phyloP scores from a whole-genome alignment of 2,329 filamentous ascomycete species.

The Epichloe uncinata region DNA sequence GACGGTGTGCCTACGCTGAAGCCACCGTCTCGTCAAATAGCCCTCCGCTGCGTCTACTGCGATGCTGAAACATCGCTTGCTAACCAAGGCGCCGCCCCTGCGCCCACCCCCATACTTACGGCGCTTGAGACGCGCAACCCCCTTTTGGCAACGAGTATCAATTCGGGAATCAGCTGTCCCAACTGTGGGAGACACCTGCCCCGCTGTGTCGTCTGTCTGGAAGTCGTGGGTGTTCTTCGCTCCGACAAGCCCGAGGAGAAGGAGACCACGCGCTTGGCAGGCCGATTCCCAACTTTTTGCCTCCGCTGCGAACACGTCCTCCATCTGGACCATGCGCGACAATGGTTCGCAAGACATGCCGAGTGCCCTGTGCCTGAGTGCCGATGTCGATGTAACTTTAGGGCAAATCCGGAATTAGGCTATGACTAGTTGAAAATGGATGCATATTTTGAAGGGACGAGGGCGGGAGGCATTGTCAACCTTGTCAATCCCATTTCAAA shows the following conservation, averaged over 20 bases:
- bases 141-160: constrained; percentile 44
- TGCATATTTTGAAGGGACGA: neutral
- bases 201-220: constrained; percentile 53
- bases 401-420: constrained; percentile 44
- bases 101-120: constrained; percentile 13
- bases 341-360: constrained; percentile 51
- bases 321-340: constrained; percentile 52
- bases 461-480: too few relatives aligned
- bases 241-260: constrained; percentile 43
- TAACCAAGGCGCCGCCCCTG: constrained; percentile 19
- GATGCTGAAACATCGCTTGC: constrained; percentile 44
- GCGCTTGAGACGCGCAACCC: constrained; percentile 33
- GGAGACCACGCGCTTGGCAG: constrained; percentile 35
- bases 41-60: constrained; percentile 67
- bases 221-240: constrained; percentile 51
- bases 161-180: constrained; percentile 50
- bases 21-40: constrained; percentile 54
- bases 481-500: neutral
- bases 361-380: constrained; percentile 59
- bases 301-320: constrained; percentile 54
- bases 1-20: constrained; percentile 50
- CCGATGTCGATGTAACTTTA: constrained; percentile 49
- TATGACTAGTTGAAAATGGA: constrained; percentile 24
- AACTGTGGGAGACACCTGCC: constrained; percentile 54
- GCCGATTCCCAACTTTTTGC: constrained; percentile 55